Conservation (phyloP, 192 early-diverging fungal species). For the Spizellomyces sp. region DNA sequence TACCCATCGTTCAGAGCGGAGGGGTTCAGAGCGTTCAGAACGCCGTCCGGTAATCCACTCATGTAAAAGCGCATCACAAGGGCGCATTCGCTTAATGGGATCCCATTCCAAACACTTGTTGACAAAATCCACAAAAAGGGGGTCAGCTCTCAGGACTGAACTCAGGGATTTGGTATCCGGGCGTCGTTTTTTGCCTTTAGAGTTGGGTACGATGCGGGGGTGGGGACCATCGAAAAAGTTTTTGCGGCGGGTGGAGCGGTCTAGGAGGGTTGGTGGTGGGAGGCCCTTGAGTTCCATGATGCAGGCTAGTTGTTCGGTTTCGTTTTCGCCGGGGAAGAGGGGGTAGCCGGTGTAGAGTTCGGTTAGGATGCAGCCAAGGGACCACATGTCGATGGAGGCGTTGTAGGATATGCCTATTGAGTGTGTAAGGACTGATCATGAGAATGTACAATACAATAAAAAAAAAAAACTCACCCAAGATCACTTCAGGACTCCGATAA, state of each 20-base stretch:
- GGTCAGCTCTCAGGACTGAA: conserved; percentile 72
- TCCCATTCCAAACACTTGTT: conserved; percentile 84
- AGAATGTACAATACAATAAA: neutral
- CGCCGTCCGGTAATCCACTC: conserved; percentile 20
- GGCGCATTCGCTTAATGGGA: conserved; percentile 83
- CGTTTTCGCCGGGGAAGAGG: conserved; percentile 96
- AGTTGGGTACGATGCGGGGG: conserved; percentile 73
- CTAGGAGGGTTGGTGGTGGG: conserved; percentile 74
- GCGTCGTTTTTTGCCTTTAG: conserved; percentile 86
- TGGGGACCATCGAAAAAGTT: conserved; percentile 81
- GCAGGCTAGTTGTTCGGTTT: conserved; percentile 92
- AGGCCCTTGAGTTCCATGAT: conserved; percentile 93
- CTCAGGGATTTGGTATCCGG: conserved; percentile 77
- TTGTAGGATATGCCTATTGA: conserved; percentile 69
- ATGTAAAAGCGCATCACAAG: conserved; percentile 82
- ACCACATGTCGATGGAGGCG: conserved; percentile 97
- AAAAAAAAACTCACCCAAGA: conserved; percentile 67
- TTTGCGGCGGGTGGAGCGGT: conserved; percentile 75
- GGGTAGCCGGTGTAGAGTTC: conserved; percentile 86
- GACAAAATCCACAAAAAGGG: conserved; percentile 86
- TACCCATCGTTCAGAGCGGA: too few relatives aligned
- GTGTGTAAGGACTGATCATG: neutral
- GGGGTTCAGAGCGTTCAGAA: neutral
- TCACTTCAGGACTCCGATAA: conserved; percentile 97
- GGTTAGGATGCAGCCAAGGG: conserved; percentile 91